These are phyloP conservation scores for Sugiyamaella sp. DNA, from an alignment of 1,139 yeast species.

Conservation along the genomic window DNA sequence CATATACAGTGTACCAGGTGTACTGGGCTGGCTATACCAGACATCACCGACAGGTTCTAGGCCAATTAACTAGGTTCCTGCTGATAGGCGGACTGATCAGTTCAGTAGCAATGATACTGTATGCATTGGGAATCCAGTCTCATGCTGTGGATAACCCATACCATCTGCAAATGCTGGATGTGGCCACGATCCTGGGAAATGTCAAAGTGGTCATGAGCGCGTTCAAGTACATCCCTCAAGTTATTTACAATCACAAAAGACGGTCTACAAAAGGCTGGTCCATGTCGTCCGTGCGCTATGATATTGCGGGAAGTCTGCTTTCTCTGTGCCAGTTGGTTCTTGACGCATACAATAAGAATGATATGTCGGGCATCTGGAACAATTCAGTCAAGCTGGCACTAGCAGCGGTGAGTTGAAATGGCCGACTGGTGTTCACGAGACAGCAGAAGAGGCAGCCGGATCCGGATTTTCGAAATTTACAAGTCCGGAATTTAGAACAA, in stretches of 20 bases:
- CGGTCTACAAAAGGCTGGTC: slow-evolving; percentile 62
- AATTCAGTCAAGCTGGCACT: slow-evolving; percentile 43
- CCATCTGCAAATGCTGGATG: slow-evolving; percentile 41
- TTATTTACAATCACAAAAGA: slow-evolving; percentile 55
- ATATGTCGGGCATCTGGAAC: slow-evolving; percentile 39
- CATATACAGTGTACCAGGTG: slow-evolving; percentile 44
- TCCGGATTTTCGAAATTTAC: background rate
- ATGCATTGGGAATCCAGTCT: slow-evolving; percentile 34
- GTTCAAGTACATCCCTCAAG: slow-evolving; percentile 65
- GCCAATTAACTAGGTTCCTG: slow-evolving; percentile 32
- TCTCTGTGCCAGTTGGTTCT: slow-evolving; percentile 53
- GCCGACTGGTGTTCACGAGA: background rate
- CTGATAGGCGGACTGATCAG: slow-evolving; percentile 27
- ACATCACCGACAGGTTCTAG: slow-evolving; percentile 36
- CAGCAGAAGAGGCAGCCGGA: background rate
- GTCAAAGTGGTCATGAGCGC: slow-evolving; percentile 59
- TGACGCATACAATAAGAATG: slow-evolving; percentile 42
- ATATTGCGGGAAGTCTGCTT: slow-evolving; percentile 57
- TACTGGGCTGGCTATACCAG: slow-evolving; percentile 43
- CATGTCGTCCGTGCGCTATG: slow-evolving; percentile 51
- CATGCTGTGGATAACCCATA: slow-evolving; percentile 29
- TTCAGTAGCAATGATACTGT: slow-evolving; percentile 29
- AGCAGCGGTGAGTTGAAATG: slow-evolving; percentile 33
- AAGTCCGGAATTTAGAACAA: slow-evolving; percentile 8
- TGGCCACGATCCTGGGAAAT: slow-evolving; percentile 51